Base-by-base conservation (phyloP, 139 green algal genomes). In the Microglena sp. region DNA sequence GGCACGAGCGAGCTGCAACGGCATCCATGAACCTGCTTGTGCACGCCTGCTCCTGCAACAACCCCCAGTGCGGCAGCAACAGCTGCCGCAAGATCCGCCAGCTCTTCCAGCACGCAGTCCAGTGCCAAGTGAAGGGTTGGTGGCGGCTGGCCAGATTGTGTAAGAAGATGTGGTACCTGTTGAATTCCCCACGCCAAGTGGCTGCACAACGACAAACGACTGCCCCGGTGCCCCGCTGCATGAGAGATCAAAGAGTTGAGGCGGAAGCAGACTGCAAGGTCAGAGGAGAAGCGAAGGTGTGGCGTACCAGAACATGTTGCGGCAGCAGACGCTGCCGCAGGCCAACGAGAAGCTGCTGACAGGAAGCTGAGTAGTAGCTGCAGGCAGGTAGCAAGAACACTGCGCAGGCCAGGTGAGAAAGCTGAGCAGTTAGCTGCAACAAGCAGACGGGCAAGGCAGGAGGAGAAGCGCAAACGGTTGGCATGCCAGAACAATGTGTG, bases 101-200 rank as follows among this genome's bases (percentile, higher is more conserved):
- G 61, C 83, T 97, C 33, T 97, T 95, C 77, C 78, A 90, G 45
- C 92, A 98, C 74, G 88, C 87, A 15, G 71, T 90, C 29, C 69
- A 58, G 56, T 81, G 73, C 69, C 63, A 78, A 65, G 34, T 62
- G 24, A 68, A 61, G 29, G 31, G n/a, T n/a, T n/a, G n/a, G 77
- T 2, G 90, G 91, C 31, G 87, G 87, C 59, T 98, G 93, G n/a
- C 86, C 69, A 74, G 64, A 82, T n/a, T 89, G 58, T 98, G 93
- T 78, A 88, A 88, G 71, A 88, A 89, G 69, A 96, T 97, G 87
- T 96, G 87, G 90, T 76, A 68, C 65, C 82, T 98, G 69, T 86
- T 98, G 45, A 87, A 95, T 79, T n/a, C 74, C 93, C 70, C 92
- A 98, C 73, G 85, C 92, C 36, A 95, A 93, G 71, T 72, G n/a